These are phyloP conservation scores for Paramecium primaurelia DNA, from an alignment of 73 alveolate genomes.

Conservation along the genomic window DNA sequence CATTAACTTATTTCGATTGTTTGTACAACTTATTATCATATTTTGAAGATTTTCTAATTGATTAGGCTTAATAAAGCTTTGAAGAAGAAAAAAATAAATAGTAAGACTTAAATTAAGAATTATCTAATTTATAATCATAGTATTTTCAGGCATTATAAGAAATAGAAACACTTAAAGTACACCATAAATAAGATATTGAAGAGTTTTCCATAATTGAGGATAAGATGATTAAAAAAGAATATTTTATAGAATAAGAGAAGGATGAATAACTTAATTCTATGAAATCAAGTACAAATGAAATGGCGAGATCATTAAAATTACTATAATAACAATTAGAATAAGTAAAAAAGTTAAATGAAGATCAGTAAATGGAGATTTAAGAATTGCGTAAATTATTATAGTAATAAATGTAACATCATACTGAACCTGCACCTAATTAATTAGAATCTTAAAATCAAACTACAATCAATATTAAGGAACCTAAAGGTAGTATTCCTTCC, in stretches of 20 bases:
- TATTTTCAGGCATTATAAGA: background rate
- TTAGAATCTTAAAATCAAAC: background rate
- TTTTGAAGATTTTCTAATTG: background rate
- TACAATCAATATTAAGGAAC: background rate
- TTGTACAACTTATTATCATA: background rate
- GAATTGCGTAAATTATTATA: background rate
- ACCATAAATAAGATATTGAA: background rate
- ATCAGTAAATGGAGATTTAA: background rate
- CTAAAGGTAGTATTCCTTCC: background rate
- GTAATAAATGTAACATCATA: background rate
- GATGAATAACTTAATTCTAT: background rate
- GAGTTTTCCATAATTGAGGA: background rate
- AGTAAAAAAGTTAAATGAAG: background rate
- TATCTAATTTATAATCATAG: background rate
- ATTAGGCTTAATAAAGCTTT: background rate
- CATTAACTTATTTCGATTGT: background rate
- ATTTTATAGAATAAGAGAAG: background rate
- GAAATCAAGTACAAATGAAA: background rate
- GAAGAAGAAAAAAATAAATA: background rate
- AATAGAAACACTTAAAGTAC: background rate
- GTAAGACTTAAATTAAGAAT: background rate
- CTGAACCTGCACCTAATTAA: background rate
- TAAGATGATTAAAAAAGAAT: background rate
- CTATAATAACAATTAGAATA: background rate
- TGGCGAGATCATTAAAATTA: background rate